phyloP scores from a whole-genome alignment of 139 green algal species.

The Chlorokybus atmophyticus region DNA sequence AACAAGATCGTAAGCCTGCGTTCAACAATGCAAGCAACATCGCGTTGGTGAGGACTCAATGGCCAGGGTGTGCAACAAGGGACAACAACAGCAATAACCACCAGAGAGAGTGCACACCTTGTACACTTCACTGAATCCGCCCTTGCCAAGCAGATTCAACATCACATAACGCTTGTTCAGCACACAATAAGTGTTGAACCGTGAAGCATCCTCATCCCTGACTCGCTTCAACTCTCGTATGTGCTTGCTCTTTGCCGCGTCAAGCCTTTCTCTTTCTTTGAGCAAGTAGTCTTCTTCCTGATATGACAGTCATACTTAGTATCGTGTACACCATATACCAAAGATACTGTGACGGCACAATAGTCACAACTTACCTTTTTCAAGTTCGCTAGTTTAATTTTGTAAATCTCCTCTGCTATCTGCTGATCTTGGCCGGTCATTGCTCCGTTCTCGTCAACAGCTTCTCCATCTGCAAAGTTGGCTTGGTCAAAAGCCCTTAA shows the following conservation, averaged over 20 bases:
- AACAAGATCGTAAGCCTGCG: constrained; percentile 25
- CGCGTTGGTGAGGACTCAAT: too few species aligned
- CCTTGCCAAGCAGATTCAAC: constrained; percentile 71
- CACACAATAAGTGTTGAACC: constrained; percentile 39
- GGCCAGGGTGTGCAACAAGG: too few species aligned
- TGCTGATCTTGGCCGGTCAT: not conserved
- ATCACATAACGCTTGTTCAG: constrained; percentile 69
- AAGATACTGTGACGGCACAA: not conserved
- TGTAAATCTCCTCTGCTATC: not conserved
- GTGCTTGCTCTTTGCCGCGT: constrained; percentile 54
- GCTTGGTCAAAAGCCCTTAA: not conserved
- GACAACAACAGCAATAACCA: too few species aligned
- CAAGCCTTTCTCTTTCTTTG: constrained; percentile 53
- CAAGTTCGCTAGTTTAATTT: not conserved
- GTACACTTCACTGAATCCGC: constrained; percentile 87
- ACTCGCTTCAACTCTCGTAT: constrained; percentile 57
- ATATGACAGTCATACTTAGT: not conserved
- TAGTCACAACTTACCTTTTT: not conserved
- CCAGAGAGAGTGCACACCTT: too few species aligned
- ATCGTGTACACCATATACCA: not conserved
- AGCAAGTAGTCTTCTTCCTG: constrained; percentile 28
- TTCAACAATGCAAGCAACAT: too few species aligned
- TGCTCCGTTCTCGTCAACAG: not conserved
- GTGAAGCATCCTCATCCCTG: constrained; percentile 58
- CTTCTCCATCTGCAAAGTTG: not conserved